These are phyloP conservation scores for Gracilaria vermiculophylla DNA, from an alignment of 23 red algal genomes.

Conservation along the genomic window DNA sequence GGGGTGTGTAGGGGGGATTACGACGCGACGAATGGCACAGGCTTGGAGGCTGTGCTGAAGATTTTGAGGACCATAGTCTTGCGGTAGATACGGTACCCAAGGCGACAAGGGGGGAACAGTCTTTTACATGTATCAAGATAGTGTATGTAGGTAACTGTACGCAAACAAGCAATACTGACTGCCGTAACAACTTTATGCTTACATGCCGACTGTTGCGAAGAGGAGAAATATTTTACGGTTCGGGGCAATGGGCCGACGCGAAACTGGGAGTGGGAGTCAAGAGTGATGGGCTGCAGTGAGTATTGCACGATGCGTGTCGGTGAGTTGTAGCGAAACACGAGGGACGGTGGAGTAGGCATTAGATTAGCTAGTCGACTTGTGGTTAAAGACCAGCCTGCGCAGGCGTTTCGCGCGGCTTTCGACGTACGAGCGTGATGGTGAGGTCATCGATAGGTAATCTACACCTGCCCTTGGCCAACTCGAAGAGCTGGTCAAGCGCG, in stretches of 20 bases:
- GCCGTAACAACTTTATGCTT: background rate
- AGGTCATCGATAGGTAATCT: slow-evolving; percentile 32
- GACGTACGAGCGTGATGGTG: slow-evolving; percentile 5
- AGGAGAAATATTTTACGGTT: background rate
- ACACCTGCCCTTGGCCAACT: slow-evolving; percentile 4
- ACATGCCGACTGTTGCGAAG: background rate
- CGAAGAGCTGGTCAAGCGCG: slow-evolving; percentile 1
- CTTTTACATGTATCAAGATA: too few species aligned
- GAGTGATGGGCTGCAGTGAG: background rate
- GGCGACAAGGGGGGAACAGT: too few species aligned
- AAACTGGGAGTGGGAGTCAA: background rate
- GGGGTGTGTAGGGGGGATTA: too few species aligned
- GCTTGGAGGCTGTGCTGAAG: too few species aligned
- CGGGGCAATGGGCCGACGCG: background rate
- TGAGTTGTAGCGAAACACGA: background rate
- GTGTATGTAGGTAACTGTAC: too few species aligned
- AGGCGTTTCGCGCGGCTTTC: background rate
- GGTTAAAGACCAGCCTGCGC: slow-evolving; percentile 6
- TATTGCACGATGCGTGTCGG: background rate
- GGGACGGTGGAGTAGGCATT: slow-evolving; percentile 11
- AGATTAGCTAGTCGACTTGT: slow-evolving; percentile 22
- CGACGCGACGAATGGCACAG: too few species aligned
- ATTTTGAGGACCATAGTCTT: too few species aligned
- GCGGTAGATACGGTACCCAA: too few species aligned
- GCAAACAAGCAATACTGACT: too few species aligned